These are phyloP conservation scores for Biscutella laevigata DNA, from an alignment of 441 rosid species.

Conservation along the genomic window DNA sequence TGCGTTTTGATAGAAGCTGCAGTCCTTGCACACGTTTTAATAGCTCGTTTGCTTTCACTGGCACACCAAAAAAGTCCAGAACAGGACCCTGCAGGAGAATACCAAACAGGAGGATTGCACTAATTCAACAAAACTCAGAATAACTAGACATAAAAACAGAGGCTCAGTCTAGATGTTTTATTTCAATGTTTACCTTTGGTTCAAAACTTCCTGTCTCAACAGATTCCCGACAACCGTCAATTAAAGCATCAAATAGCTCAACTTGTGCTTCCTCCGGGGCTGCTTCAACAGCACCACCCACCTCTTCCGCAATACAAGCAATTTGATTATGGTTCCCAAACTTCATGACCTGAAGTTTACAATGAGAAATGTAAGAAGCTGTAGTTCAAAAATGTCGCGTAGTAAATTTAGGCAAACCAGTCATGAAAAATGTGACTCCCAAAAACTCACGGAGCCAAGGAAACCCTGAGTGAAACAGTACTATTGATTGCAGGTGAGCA, in stretches of 20 bases:
- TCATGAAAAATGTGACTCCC: neutral
- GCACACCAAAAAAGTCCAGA: constrained; percentile 92
- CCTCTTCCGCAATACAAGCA: constrained; percentile 60
- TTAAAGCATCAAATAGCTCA: constrained; percentile 78
- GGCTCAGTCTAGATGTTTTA: neutral
- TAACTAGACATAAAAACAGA: neutral
- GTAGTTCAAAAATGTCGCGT: neutral
- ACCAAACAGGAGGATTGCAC: constrained; percentile 1
- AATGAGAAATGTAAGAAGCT: constrained; percentile 6
- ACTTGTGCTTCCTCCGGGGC: constrained; percentile 77
- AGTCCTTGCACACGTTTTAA: constrained; percentile 80
- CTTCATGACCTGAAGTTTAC: constrained; percentile 62
- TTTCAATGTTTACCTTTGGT: constrained; percentile 50
- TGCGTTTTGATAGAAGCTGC: constrained; percentile 78
- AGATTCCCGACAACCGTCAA: constrained; percentile 87
- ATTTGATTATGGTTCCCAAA: constrained; percentile 83
- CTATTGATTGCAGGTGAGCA: neutral
- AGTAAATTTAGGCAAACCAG: neutral
- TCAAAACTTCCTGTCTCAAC: constrained; percentile 55
- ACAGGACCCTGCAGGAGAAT: constrained; percentile 61
- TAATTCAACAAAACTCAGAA: neutral
- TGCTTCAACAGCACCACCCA: constrained; percentile 73
- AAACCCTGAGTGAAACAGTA: neutral
- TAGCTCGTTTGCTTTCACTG: constrained; percentile 85
- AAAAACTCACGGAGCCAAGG: neutral